Evolutionary conservation across 352 stramenopile genomes (phyloP), one percentile per base, ranked within the genome.

Genomic region (Phytophthora megakarya): DNA sequence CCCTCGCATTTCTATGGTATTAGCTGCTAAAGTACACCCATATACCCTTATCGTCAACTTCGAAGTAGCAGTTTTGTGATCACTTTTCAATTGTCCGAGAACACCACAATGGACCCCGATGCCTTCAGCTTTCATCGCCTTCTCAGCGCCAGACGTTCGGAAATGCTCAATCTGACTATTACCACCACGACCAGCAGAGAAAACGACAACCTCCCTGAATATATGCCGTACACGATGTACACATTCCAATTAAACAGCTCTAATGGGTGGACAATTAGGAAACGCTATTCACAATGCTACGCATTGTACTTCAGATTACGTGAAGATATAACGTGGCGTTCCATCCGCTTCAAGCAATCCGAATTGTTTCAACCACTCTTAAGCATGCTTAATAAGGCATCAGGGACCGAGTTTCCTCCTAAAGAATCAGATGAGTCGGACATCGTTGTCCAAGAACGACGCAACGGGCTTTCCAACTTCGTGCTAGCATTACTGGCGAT

Each of bases 261-360:
- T 15, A 18, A 35, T 25, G 43, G 35, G 23, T 50, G 43, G 43
- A 37, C 5, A 33, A 22, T 50, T 15, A 7, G 8, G 23, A 50
- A 50, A 22, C 43, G 43, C 43, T 50, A 50, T 16, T 50, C 43
- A 3, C 23, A 50, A 25, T 50, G 43, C 7, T 50, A 18, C 16
- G 23, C 25, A 50, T 22, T 50, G 3, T 16, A 37, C 5, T 10
- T 35, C 23, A 50, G 12, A 16, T 33, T 50, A 19, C 22, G 16
- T 3, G 23, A 33, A 50, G 43, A 50, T 5, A 22, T 3, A 50
- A 37, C 23, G 19, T 50, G 43, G 43, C n/a, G n/a, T n/a, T n/a
- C n/a, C n/a, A 35, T 11, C 8, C 5, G 26, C 7, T 21, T 50
- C 23, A 50, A 50, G 16, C 13, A 21, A 18, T 25, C 19, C 4